Evolutionary conservation across 78 protist genomes (phyloP).

Genomic region (Dictyostelium intermedium): DNA sequence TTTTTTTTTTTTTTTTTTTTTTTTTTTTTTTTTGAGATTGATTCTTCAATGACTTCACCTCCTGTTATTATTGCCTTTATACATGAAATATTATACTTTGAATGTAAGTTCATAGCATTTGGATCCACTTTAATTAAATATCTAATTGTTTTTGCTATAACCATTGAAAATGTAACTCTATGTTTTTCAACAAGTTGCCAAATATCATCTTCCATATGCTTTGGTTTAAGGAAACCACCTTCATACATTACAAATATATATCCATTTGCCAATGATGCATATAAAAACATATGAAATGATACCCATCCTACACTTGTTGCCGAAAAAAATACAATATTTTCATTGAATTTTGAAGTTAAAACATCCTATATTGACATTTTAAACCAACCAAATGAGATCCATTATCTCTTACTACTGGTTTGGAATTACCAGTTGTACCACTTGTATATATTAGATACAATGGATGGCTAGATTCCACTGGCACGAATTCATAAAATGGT

Average conservation of each 20-base stretch:
- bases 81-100: background rate
- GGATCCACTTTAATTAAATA: background rate
- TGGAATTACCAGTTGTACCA: slow-evolving; percentile 9
- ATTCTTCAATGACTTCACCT: background rate
- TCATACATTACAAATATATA: slow-evolving; percentile 61
- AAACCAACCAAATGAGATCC: slow-evolving; percentile 36
- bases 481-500: background rate
- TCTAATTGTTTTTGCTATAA: slow-evolving; percentile 66
- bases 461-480: background rate
- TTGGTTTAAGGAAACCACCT: slow-evolving; percentile 46
- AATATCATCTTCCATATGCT: slow-evolving; percentile 27
- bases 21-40: background rate
- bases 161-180: slow-evolving; percentile 51
- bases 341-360: no score
- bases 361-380: slow-evolving; percentile 7
- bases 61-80: background rate
- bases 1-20: background rate
- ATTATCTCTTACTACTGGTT: background rate
- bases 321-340: no score
- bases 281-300: background rate
- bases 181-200: slow-evolving; percentile 50
- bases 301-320: no score
- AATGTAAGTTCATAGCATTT: background rate
- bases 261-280: slow-evolving; percentile 37
- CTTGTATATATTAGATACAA: background rate